Conservation (phyloP, 176 grass and related monocot genomes). For the Oryza australiensis region DNA sequence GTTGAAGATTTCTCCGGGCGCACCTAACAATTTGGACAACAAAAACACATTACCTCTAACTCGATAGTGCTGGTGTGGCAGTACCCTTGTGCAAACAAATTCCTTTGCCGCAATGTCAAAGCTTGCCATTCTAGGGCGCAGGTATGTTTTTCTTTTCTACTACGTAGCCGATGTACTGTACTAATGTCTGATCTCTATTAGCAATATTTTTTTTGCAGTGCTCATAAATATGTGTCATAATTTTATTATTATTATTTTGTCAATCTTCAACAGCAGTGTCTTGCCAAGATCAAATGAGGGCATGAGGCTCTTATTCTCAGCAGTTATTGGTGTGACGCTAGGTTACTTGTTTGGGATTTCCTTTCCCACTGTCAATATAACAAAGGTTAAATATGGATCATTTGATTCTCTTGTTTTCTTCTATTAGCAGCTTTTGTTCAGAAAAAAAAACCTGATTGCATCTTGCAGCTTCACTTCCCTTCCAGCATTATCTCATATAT, state of each 20-base stretch:
- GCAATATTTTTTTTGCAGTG: not conserved
- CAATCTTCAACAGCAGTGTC: constrained; percentile 33
- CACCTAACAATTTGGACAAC: not conserved
- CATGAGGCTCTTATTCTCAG: constrained; percentile 69
- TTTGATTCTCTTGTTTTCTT: constrained; percentile 20
- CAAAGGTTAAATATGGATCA: constrained; percentile 54
- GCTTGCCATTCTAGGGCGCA: constrained; percentile 34
- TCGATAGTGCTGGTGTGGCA: not conserved
- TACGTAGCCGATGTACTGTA: not conserved
- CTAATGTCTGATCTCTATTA: not conserved
- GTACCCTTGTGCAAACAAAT: not conserved
- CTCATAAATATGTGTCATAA: not conserved
- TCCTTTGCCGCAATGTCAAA: constrained; percentile 42
- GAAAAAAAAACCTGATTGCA: not conserved
- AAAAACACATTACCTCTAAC: too few species aligned
- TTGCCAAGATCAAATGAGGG: constrained; percentile 69
- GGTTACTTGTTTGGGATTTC: constrained; percentile 84
- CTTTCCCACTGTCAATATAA: constrained; percentile 77
- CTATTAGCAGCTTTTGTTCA: not conserved
- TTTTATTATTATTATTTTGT: not conserved
- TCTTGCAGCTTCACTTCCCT: constrained; percentile 64
- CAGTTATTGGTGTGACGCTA: constrained; percentile 69
- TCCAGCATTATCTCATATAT: constrained; percentile 82
- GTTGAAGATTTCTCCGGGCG: not conserved
- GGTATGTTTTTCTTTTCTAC: constrained; percentile 25